Evolutionary conservation across 2,329 filamentous ascomycete species (phyloP), one percentile per base, ranked within the genome.

Genomic region (Ceratocystis variospora): DNA sequence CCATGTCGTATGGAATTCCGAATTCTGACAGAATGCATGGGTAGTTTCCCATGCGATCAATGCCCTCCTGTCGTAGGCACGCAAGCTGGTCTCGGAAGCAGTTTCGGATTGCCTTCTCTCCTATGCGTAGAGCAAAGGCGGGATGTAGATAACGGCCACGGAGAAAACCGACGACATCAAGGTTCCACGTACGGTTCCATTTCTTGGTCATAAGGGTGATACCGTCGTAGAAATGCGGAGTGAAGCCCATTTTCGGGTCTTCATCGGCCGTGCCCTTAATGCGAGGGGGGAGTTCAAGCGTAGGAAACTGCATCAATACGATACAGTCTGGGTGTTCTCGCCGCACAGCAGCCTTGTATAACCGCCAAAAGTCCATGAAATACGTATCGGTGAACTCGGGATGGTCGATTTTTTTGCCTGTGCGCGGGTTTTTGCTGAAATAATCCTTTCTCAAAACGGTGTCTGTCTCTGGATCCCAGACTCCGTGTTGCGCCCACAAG

Each of bases 1-100:
- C 93, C 95, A 99, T 97, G 73, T 99, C 94, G 73, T 96, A 99
- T 0, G 94, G 94, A 67, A 99, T 96, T 6, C 94, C 94, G 72
- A 97, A 97, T 73, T 99, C 94, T 0, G 90, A 95, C 74, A 96
- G 85, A 3, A 99, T 77, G 71, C 91, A 90, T 0, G 94, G 94
- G 71, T 95, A 92, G 25, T 88, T 85, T 22, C 94, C 94, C 79
- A 91, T 90, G 68, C 90, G 86, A 66, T 96, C 87, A n/a, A 88
- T 77, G 0, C 93, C 95, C 75, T 99, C 94, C 70, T 95, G 82
- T 62, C 86, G 83, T 64, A 99, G 88, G 0, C 87, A 87, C 5
- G 84, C 84, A 45, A 99, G 81, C 73, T 99, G 94, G 69, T 96
- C 89, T 55, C 84, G 84, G 76, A 99, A 87, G 74, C 90, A 96